Base-by-base conservation (phyloP, 2,329 filamentous ascomycete species). In the Penicillium sp. region DNA sequence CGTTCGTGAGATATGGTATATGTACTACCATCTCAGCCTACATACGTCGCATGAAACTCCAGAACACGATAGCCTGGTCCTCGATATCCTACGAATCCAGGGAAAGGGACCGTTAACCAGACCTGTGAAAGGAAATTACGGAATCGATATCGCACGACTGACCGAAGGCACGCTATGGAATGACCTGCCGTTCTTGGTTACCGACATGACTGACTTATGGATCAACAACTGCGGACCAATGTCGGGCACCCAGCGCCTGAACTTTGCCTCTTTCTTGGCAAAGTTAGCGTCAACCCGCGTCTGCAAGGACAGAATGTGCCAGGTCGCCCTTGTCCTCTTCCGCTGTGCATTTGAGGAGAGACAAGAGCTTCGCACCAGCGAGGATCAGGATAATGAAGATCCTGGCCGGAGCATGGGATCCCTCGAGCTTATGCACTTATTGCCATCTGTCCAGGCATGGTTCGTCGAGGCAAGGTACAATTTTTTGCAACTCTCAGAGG, bases 61-160 rank as follows among this genome's bases (percentile, higher is more conserved):
- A 19, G 60, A 67, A 0, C 65, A 68, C 17, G 65, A 69, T 3
- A 19, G 59, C 7, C 19, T 66, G 7, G 56, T 68, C 23, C 63
- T 69, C 19, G 65, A 67, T 29, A 64, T 69, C 43, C 42, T 68
- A 40, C 65, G 66, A 13, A 65, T 62, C 2, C 62, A 65, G 27
- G 65, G 64, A 42, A 59, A 45, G 35, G 63, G 64, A 0, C 63
- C 63, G 9, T 29, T 67, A 41, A 58, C 50, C 17, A 55, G 67
- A 21, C 61, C 58, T 6, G 57, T 40, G n/a, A 48, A n/a, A 1
- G 57, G 65, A 8, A 4, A 2, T 7, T 43, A 53, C 40, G 65
- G 66, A 0, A 43, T 68, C 46, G 65, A 69, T 41, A 65, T 68
- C 29, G 67, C 66, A 21, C 45, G 65, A 59, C 65, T 63, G 1